These are phyloP conservation scores for Ricinus communis DNA, from an alignment of 345 rosid genomes.

Conservation along the genomic window DNA sequence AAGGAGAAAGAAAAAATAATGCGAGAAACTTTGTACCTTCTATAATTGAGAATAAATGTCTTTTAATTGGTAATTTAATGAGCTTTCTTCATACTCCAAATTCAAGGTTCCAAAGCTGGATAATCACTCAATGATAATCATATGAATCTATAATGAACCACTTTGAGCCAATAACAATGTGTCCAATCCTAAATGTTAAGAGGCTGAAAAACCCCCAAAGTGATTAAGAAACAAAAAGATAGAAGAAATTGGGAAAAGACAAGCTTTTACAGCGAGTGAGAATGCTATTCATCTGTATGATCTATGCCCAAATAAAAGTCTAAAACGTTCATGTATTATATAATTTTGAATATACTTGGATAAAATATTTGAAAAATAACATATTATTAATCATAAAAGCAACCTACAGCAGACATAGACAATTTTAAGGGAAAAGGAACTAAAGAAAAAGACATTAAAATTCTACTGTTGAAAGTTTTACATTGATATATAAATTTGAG, in stretches of 20 bases:
- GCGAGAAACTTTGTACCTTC: not conserved
- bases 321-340: not conserved
- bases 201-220: not conserved
- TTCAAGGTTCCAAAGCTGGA: not conserved
- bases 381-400: too few relatives aligned
- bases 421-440: too few relatives aligned
- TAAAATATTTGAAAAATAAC: too few relatives aligned
- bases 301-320: not conserved
- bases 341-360: too few relatives aligned
- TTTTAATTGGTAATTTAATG: conserved; percentile 1
- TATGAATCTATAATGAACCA: not conserved
- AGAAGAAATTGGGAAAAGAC: not conserved
- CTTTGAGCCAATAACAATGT: conserved; percentile 1
- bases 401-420: too few relatives aligned
- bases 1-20: not conserved
- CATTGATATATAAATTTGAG: too few relatives aligned
- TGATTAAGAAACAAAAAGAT: not conserved
- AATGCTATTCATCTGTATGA: not conserved
- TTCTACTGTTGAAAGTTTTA: too few relatives aligned
- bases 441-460: too few relatives aligned
- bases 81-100: conserved; percentile 6
- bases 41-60: not conserved
- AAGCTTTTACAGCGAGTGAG: not conserved
- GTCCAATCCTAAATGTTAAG: not conserved
- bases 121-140: not conserved